A percentile compares a stretch with the other conserved stretches of the same genome.
Conservation (phyloP, 441 rosid genomes). For the Syzygium malaccense region DNA sequence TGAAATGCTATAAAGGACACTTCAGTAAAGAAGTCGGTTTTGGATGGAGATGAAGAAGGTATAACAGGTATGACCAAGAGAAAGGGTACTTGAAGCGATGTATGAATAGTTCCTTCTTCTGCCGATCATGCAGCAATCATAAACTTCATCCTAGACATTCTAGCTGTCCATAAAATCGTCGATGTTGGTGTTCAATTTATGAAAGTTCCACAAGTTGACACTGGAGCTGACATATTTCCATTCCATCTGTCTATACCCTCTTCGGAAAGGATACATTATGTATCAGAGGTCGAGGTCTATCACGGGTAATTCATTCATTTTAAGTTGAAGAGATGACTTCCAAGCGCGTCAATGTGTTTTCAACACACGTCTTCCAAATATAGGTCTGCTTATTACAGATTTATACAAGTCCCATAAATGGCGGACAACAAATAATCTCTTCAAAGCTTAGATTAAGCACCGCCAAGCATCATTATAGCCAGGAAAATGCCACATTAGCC, state of each 20-base stretch:
- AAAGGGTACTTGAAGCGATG: neutral
- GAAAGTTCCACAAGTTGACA: neutral
- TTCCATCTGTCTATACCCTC: neutral
- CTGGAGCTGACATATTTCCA: neutral
- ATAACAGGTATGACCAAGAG: neutral
- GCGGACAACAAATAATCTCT: neutral
- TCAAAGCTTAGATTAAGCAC: neutral
- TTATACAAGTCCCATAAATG: neutral
- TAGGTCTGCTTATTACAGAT: neutral
- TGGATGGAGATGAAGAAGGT: neutral
- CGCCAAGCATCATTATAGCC: neutral
- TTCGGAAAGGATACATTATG: neutral
- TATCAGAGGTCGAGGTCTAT: neutral
- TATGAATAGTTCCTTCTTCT: neutral
- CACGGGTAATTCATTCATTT: neutral
- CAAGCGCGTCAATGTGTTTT: neutral
- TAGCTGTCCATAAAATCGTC: neutral
- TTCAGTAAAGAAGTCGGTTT: neutral
- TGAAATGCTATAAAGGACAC: neutral
- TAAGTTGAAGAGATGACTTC: neutral
- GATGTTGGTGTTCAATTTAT: neutral
- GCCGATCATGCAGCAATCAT: neutral
- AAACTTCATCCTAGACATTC: neutral
- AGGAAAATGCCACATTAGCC: neutral
- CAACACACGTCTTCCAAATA: neutral